These are phyloP conservation scores for Penicillium palitans DNA, from an alignment of 2,329 filamentous ascomycete genomes.

Conservation along the genomic window DNA sequence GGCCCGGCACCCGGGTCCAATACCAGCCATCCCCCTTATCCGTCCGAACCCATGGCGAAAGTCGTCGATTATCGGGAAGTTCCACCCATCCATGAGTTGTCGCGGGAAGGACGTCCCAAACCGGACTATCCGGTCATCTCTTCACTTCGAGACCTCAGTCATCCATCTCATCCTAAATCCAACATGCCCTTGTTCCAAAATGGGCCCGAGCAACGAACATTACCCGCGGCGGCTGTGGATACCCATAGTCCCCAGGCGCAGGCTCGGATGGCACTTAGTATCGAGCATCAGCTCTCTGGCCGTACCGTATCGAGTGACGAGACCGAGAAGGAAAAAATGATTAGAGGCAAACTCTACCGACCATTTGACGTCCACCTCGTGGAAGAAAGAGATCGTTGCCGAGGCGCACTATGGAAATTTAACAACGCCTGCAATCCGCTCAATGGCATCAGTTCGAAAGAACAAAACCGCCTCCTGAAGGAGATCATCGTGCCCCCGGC, in stretches of 20 bases:
- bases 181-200: constrained; percentile 41
- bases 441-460: constrained; percentile 63
- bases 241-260: constrained; percentile 45
- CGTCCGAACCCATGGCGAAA: constrained; percentile 42
- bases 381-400: constrained; percentile 81
- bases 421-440: constrained; percentile 79
- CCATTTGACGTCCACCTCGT: constrained; percentile 76
- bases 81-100: constrained; percentile 42
- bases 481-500: constrained; percentile 41
- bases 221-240: constrained; percentile 38
- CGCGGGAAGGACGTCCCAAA: constrained; percentile 40
- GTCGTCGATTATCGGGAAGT: constrained; percentile 42
- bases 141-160: constrained; percentile 43
- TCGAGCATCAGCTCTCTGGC: constrained; percentile 43
- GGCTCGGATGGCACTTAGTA: constrained; percentile 45
- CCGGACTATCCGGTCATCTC: constrained; percentile 44
- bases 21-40: constrained; percentile 39
- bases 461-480: constrained; percentile 42
- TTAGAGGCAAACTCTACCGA: constrained; percentile 74
- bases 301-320: constrained; percentile 46
- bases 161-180: constrained; percentile 38
- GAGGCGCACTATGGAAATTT: constrained; percentile 77
- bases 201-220: constrained; percentile 40
- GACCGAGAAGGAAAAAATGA: constrained; percentile 88
- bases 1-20: neutral